Base-by-base conservation (phyloP, 176 grass and related monocot genomes). In the Urochloa ruziziensis region DNA sequence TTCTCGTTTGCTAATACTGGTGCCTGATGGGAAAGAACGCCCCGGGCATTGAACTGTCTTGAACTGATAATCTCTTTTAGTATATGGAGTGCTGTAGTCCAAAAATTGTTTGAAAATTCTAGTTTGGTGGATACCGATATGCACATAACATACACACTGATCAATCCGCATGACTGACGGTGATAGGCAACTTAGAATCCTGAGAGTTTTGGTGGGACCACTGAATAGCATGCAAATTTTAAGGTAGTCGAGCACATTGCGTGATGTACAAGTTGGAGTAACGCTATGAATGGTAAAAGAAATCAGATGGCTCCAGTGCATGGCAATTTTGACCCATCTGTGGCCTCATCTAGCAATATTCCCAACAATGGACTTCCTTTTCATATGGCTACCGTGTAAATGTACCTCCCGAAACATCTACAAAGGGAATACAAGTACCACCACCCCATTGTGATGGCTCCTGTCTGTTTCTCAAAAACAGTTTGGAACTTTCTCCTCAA, bases 391-490 rank as follows among this genome's bases (percentile, higher is more conserved):
- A 37, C 16, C 28, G n/a, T 5, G 7, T 56, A 67, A 44, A 34
- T 70, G 56, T 77, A 52, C 7, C 42, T 28, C 60, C 35, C 39
- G 54, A 81, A 72, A 63, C 27, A 71, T 68, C 51, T 23, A 63
- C 35, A 72, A 76, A 65, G 78, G 54, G 12, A 86, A 82, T 30
- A 72, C 54, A 52, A 75, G 35, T 64, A 17, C 78, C n/a, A n/a
- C 30, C 44, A 4, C 34, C 54, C 21, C 52, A 2, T 32, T 54
- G 54, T 52, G 64, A 19, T 9, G 28, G 36, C 63, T 90, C 64
- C 37, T 85, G 70, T 77, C 53, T 21, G 12, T 75, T 80, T 89
- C 14, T 39, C 27, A 63, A 37, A 80, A 85, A 62, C 36, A 54
- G 77, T 32, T 6, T 62, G 6, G 76, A 62, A 70, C 9, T 80